Evolutionary conservation across 108 stramenopile genomes (phyloP).

Genomic region (Pseudonitzschia delicatissima): DNA sequence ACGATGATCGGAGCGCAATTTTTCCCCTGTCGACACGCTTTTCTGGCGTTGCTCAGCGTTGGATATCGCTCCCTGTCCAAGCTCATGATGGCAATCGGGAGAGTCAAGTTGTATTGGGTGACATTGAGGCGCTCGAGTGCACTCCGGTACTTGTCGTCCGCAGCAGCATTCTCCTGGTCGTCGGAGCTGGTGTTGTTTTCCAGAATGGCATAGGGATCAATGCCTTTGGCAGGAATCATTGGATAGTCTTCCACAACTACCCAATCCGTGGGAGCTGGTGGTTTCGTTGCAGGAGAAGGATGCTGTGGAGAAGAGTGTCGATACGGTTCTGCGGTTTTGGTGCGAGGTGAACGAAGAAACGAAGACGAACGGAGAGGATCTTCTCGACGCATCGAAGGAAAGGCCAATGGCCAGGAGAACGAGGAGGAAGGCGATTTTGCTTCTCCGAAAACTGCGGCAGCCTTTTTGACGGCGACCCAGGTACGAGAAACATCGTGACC

Average conservation of each 20-base stretch:
- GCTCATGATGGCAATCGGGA: constrained; percentile 55
- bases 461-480: too few relatives aligned
- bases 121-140: constrained; percentile 31
- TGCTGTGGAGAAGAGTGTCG: not conserved
- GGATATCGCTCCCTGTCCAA: constrained; percentile 46
- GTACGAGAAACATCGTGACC: too few relatives aligned
- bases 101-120: constrained; percentile 37
- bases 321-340: too few relatives aligned
- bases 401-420: too few relatives aligned
- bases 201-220: not conserved
- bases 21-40: constrained; percentile 47
- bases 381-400: too few relatives aligned
- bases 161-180: not conserved
- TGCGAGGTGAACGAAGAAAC: too few relatives aligned
- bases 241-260: constrained; percentile 3
- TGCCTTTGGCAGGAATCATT: not conserved
- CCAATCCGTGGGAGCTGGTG: not conserved
- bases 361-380: too few relatives aligned
- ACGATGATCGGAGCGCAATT: not conserved
- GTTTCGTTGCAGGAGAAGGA: not conserved
- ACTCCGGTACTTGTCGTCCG: not conserved
- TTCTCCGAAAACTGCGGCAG: too few relatives aligned
- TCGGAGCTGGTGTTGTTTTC: not conserved
- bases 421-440: too few relatives aligned
- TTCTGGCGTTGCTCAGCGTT: constrained; percentile 47